These are phyloP conservation scores for Drosera spatulata DNA, from an alignment of 179 eudicot species.

Conservation along the genomic window DNA sequence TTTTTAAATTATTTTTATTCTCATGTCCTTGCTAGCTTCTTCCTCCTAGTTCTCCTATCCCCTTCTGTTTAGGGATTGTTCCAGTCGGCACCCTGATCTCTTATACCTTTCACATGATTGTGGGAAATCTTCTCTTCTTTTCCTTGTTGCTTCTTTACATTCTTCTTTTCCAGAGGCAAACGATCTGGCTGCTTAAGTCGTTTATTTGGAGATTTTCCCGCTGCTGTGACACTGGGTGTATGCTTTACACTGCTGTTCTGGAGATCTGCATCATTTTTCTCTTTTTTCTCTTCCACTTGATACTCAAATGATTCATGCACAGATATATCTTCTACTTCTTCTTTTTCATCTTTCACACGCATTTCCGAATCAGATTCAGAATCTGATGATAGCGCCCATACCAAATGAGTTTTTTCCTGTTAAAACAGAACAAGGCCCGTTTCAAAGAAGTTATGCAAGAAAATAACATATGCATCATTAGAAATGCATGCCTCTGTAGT, in stretches of 20 bases:
- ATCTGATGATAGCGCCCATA: slow-evolving; percentile 30
- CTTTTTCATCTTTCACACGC: slow-evolving; percentile 3
- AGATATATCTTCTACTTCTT: slow-evolving; percentile 12
- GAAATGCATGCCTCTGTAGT: no score
- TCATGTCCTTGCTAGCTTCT: no score
- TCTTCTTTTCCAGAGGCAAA: slow-evolving; percentile 22
- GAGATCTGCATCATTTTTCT: slow-evolving; percentile 10
- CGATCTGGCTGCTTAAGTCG: slow-evolving; percentile 21
- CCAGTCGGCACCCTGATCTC: no score
- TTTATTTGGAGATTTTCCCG: slow-evolving; percentile 45
- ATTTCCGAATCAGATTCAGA: slow-evolving; percentile 19
- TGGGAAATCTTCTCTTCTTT: background rate
- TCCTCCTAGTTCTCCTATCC: no score
- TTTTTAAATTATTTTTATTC: no score
- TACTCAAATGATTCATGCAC: slow-evolving; percentile 9
- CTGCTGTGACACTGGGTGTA: slow-evolving; percentile 14
- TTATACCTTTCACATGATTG: background rate
- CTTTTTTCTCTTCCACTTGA: slow-evolving; percentile 7
- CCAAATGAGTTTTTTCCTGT: slow-evolving; percentile 20
- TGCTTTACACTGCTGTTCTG: slow-evolving; percentile 10
- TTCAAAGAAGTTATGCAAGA: background rate
- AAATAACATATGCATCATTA: background rate
- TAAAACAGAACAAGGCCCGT: background rate
- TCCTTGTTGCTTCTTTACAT: slow-evolving; percentile 1
- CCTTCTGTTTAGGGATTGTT: no score